phyloP scores from a whole-genome alignment of 2,329 filamentous ascomycete genomes.

The Achaetomium macrosporum region DNA sequence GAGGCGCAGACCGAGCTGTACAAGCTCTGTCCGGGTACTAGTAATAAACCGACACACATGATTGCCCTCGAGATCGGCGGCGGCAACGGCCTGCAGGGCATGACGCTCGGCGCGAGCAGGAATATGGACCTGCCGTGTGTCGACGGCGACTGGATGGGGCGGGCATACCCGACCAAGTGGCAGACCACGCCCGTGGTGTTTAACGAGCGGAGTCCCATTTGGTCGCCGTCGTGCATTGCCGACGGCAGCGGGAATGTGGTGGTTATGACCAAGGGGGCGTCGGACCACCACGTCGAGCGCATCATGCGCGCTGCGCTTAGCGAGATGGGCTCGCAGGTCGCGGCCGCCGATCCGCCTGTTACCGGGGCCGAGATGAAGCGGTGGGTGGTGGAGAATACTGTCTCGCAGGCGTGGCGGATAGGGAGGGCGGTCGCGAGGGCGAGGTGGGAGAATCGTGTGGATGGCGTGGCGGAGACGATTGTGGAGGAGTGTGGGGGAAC shows the following conservation, averaged over 20 bases:
- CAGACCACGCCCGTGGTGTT: slow-evolving; percentile 50
- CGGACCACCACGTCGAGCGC: slow-evolving; percentile 43
- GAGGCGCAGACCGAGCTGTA: too few species aligned
- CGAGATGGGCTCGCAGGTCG: slow-evolving; percentile 50
- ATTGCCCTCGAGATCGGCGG: too few species aligned
- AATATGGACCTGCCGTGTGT: slow-evolving; percentile 47
- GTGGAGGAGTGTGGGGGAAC: slow-evolving; percentile 52
- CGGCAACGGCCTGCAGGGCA: slow-evolving; percentile 7
- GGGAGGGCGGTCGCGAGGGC: slow-evolving; percentile 53
- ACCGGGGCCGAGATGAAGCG: slow-evolving; percentile 43
- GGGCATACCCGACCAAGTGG: slow-evolving; percentile 50
- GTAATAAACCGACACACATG: too few species aligned
- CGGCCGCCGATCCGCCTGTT: slow-evolving; percentile 43
- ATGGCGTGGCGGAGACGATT: slow-evolving; percentile 52
- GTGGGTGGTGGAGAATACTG: slow-evolving; percentile 47
- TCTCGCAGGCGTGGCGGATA: slow-evolving; percentile 53
- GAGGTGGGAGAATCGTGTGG: slow-evolving; percentile 45
- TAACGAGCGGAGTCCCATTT: slow-evolving; percentile 41
- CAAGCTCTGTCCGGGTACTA: too few species aligned
- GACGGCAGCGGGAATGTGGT: slow-evolving; percentile 49
- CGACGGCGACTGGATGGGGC: slow-evolving; percentile 53
- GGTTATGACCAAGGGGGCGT: slow-evolving; percentile 43
- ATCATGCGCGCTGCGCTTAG: slow-evolving; percentile 46
- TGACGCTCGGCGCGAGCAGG: slow-evolving; percentile 49
- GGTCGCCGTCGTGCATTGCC: slow-evolving; percentile 42